Evolutionary conservation across 176 grass and related monocot genomes (phyloP).

Genomic region (Alloteropsis semialata): DNA sequence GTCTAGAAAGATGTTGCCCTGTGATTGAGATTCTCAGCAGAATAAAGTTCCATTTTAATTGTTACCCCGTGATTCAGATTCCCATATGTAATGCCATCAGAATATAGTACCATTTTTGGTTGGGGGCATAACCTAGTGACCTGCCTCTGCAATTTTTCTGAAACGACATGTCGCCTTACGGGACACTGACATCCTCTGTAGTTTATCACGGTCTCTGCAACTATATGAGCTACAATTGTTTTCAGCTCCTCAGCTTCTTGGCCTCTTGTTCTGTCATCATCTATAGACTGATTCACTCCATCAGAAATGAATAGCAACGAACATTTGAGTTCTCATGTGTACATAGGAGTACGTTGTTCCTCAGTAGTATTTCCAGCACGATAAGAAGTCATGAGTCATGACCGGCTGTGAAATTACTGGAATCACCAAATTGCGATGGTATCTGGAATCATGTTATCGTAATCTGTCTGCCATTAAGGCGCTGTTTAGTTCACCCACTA

Average conservation of each 20-base stretch:
- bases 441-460: background rate
- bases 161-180: background rate
- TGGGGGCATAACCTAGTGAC: background rate
- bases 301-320: background rate
- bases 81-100: no score
- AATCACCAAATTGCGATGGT: background rate
- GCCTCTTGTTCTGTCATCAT: background rate
- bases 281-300: background rate
- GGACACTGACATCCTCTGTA: background rate
- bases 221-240: background rate
- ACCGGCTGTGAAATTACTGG: background rate
- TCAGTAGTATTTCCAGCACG: background rate
- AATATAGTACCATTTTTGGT: no score
- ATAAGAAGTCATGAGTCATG: background rate
- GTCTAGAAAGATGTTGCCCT: background rate
- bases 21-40: background rate
- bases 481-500: no score
- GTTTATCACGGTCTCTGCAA: background rate
- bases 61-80: background rate
- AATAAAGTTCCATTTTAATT: background rate
- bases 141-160: background rate
- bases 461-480: background rate
- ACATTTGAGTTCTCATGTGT: background rate
- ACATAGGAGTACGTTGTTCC: background rate
- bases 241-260: background rate